Percentiles rank a stretch among this genome's conserved stretches.
Evolutionary conservation across 768 basidiomycete genomes (phyloP).

Genomic region (Boletus fagicola): DNA sequence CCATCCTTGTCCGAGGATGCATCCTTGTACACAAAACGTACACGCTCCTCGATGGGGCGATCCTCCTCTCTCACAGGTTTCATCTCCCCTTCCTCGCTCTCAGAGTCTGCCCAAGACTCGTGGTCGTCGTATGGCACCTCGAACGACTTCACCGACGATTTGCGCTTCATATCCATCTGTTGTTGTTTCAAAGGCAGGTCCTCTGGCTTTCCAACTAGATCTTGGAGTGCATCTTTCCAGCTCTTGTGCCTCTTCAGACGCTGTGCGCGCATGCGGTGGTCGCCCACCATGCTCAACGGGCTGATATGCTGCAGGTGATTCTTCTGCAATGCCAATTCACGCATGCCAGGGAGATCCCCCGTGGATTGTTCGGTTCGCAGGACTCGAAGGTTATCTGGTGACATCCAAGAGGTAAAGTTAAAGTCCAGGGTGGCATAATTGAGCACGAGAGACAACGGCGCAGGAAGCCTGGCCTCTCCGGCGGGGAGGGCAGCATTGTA

Average conservation of each 20-base stretch:
- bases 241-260: conserved; percentile 53
- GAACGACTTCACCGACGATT: conserved; percentile 28
- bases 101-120: conserved; percentile 53
- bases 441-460: conserved; percentile 80
- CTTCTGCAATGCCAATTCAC: conserved; percentile 71
- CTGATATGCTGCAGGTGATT: conserved; percentile 88
- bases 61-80: conserved; percentile 61
- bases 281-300: conserved; percentile 88
- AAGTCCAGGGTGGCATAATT: conserved; percentile 94
- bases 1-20: conserved; percentile 15
- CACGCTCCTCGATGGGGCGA: conserved; percentile 70
- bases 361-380: conserved; percentile 86
- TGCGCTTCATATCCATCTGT: conserved; percentile 28
- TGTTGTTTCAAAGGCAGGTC: conserved; percentile 14
- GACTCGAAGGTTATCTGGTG: conserved; percentile 75
- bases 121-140: conserved; percentile 39
- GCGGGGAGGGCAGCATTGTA: conserved; percentile 36
- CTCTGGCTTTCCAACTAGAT: conserved; percentile 43
- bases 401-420: conserved; percentile 98
- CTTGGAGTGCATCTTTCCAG: conserved; percentile 59
- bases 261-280: conserved; percentile 42
- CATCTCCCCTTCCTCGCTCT: conserved; percentile 49
- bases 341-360: conserved; percentile 71
- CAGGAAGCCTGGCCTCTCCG: conserved; percentile 49
- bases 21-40: conserved; percentile 52